These are phyloP conservation scores for Phoenix roebelenii DNA, from an alignment of 176 grass and related monocot species.

Conservation along the genomic window DNA sequence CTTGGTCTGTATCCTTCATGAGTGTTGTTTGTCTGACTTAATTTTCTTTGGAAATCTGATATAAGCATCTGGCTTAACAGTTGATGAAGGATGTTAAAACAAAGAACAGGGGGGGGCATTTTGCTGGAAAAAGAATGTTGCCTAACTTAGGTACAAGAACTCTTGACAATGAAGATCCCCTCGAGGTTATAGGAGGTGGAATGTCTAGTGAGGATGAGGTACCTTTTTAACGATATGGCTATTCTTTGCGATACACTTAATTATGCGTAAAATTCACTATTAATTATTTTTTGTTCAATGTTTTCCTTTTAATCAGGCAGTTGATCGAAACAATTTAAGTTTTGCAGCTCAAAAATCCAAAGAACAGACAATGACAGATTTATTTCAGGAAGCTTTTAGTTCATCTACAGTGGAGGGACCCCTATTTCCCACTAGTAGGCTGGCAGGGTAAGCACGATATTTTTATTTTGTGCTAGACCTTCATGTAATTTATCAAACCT, in stretches of 20 bases:
- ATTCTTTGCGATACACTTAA: conserved; percentile 4
- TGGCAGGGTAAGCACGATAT: conserved; percentile 33
- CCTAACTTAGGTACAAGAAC: conserved; percentile 38
- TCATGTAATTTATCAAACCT: conserved; percentile 12
- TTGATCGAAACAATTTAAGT: conserved; percentile 34
- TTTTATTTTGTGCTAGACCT: conserved; percentile 6
- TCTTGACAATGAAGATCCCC: conserved; percentile 47
- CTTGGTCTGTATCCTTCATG: conserved; percentile 32
- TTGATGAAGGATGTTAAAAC: conserved; percentile 16
- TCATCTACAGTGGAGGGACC: conserved; percentile 21
- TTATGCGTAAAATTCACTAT: conserved; percentile 2
- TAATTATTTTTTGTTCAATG: not conserved
- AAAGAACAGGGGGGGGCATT: conserved; percentile 30
- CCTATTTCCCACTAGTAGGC: conserved; percentile 26
- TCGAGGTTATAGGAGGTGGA: conserved; percentile 50
- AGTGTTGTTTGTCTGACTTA: conserved; percentile 8
- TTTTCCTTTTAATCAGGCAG: conserved; percentile 39
- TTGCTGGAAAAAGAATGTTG: conserved; percentile 34
- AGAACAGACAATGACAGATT: conserved; percentile 61
- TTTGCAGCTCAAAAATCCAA: conserved; percentile 44
- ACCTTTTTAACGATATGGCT: conserved; percentile 9
- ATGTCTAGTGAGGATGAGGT: conserved; percentile 78
- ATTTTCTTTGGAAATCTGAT: conserved; percentile 14
- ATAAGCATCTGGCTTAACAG: conserved; percentile 17
- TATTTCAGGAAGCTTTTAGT: conserved; percentile 77